Conservation (phyloP, 2,329 filamentous ascomycete species). For the Arthroderma sp. region DNA sequence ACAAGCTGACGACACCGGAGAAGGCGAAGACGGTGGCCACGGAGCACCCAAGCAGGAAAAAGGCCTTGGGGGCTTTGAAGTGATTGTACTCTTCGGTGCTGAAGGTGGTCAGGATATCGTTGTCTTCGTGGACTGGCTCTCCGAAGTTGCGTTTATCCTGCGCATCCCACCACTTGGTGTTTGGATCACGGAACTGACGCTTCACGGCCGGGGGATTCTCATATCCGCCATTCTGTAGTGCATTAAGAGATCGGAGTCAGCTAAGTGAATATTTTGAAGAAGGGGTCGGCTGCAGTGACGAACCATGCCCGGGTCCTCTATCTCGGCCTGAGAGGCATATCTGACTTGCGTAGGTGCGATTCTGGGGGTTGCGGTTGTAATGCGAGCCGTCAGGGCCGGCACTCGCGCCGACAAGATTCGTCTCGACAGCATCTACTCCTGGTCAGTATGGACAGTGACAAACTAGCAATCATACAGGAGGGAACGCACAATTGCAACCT, state of each 20-base stretch:
- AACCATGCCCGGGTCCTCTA: slow-evolving; percentile 37
- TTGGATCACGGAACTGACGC: slow-evolving; percentile 82
- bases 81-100: slow-evolving; percentile 82
- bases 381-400: slow-evolving; percentile 27
- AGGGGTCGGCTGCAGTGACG: not conserved
- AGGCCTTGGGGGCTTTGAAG: slow-evolving; percentile 57
- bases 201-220: slow-evolving; percentile 52
- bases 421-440: slow-evolving; percentile 34
- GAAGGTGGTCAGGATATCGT: slow-evolving; percentile 85
- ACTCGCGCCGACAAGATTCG: slow-evolving; percentile 32
- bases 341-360: slow-evolving; percentile 27
- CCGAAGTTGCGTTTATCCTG: slow-evolving; percentile 95
- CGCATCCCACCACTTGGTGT: slow-evolving; percentile 92
- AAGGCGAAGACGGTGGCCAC: slow-evolving; percentile 51
- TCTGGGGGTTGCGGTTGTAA: slow-evolving; percentile 15
- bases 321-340: slow-evolving; percentile 28
- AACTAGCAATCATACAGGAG: not conserved
- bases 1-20: slow-evolving; percentile 53
- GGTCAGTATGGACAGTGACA: not conserved
- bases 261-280: not conserved
- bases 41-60: slow-evolving; percentile 57
- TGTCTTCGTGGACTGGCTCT: slow-evolving; percentile 92
- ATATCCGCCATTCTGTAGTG: slow-evolving; percentile 36
- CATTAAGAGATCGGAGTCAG: slow-evolving; percentile 4
- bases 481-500: not conserved